Percentiles rank a stretch among this genome's conserved stretches.
Conservation (phyloP, 139 green algal species). For the Tetraselmis chui region DNA sequence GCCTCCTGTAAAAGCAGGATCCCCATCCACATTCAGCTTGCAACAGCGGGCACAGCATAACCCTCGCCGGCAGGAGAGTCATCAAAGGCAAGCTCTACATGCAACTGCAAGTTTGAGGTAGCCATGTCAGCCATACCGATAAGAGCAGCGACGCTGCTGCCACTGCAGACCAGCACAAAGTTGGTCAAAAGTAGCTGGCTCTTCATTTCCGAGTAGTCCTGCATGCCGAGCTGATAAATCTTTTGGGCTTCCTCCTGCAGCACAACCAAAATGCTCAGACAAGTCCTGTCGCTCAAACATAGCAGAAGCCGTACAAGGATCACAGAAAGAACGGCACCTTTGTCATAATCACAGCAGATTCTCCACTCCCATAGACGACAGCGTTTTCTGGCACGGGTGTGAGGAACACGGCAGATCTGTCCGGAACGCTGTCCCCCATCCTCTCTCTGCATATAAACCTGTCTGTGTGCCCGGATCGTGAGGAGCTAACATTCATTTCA, state of each 20-base stretch:
- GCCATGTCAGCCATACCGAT: no score
- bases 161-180: constrained; percentile 43
- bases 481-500: constrained; percentile 58
- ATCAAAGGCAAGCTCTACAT: no score
- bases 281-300: not conserved
- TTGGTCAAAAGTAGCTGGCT: constrained; percentile 47
- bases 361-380: constrained; percentile 66
- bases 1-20: constrained; percentile 57
- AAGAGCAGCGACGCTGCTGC: constrained; percentile 33
- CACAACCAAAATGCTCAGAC: not conserved
- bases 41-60: no score
- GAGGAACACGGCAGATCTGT: constrained; percentile 46
- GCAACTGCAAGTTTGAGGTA: no score
- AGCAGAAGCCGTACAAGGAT: not conserved
- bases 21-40: no score
- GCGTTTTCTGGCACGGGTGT: constrained; percentile 43
- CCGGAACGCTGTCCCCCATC: constrained; percentile 35
- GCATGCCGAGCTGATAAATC: constrained; percentile 47
- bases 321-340: constrained; percentile 25
- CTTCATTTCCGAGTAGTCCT: constrained; percentile 62
- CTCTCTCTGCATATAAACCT: constrained; percentile 63
- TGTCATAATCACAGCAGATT: constrained; percentile 38
- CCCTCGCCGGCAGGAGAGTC: no score
- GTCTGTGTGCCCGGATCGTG: constrained; percentile 45
- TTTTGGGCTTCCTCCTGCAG: constrained; percentile 45